A percentile compares a stretch with the other conserved stretches of the same genome.
Evolutionary conservation across 352 stramenopile species (phyloP).

Genomic region (Phytophthora multivora): DNA sequence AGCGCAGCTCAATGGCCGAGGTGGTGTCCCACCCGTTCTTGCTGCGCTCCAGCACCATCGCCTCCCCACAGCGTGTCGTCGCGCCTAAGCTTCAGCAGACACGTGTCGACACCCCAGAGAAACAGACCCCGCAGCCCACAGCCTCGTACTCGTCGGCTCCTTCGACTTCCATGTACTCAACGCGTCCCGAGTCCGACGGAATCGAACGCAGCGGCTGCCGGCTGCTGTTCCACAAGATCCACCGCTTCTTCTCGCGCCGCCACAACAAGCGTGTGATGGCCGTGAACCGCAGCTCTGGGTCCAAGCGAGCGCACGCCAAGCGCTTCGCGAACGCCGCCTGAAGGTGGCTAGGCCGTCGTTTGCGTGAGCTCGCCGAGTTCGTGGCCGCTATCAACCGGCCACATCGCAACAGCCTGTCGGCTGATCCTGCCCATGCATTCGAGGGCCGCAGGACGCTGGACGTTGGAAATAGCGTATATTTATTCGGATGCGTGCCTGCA

Average conservation of each 20-base stretch:
- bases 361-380: slow-evolving; percentile 26
- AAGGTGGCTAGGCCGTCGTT: slow-evolving; percentile 44
- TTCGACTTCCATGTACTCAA: slow-evolving; percentile 34
- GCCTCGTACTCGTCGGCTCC: slow-evolving; percentile 25
- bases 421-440: slow-evolving; percentile 25
- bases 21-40: slow-evolving; percentile 75
- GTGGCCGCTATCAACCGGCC: slow-evolving; percentile 23
- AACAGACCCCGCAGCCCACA: slow-evolving; percentile 24
- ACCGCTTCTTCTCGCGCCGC: slow-evolving; percentile 48
- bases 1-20: slow-evolving; percentile 61
- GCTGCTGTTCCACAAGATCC: slow-evolving; percentile 45
- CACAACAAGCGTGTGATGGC: slow-evolving; percentile 59
- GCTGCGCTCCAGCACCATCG: slow-evolving; percentile 22
- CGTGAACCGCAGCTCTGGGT: slow-evolving; percentile 15
- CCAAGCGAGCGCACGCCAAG: slow-evolving; percentile 29
- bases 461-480: slow-evolving; percentile 38
- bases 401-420: slow-evolving; percentile 35
- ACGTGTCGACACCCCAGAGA: slow-evolving; percentile 11
- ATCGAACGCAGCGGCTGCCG: slow-evolving; percentile 35
- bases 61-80: slow-evolving; percentile 10
- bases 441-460: slow-evolving; percentile 28
- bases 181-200: slow-evolving; percentile 27
- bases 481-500: slow-evolving; percentile 36
- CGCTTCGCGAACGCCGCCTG: slow-evolving; percentile 31
- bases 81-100: slow-evolving; percentile 13